Conservation (phyloP, 805 yeast genomes). For the Ogataea trehaloabstinens region DNA sequence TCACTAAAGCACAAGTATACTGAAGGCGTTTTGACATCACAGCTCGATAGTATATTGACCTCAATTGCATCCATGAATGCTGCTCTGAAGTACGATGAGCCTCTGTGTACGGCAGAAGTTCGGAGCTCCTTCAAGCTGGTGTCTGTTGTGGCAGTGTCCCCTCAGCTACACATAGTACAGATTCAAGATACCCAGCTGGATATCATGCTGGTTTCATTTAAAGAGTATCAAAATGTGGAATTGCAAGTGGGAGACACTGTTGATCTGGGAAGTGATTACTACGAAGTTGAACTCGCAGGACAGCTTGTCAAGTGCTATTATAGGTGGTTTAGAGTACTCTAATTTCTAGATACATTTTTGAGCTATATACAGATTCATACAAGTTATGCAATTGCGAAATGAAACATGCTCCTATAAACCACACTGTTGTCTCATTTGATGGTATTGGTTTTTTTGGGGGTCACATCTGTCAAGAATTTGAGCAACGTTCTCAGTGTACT, state of each 20-base stretch:
- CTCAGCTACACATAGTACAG: constrained; percentile 6
- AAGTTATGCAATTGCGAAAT: too few species aligned
- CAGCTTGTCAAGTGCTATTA: constrained; percentile 15
- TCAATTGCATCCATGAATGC: constrained; percentile 16
- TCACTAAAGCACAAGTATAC: background rate
- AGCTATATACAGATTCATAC: too few species aligned
- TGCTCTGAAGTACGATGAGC: constrained; percentile 15
- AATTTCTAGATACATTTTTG: too few species aligned
- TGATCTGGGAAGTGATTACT: constrained; percentile 16
- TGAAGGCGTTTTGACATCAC: constrained; percentile 9
- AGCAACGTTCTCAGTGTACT: constrained; percentile 2
- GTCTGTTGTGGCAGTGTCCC: constrained; percentile 3
- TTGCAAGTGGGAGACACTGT: constrained; percentile 12
- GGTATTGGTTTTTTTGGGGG: constrained; percentile 6
- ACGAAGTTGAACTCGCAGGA: constrained; percentile 7
- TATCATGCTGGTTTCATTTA: constrained; percentile 15
- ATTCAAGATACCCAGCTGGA: constrained; percentile 2
- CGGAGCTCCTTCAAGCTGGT: background rate
- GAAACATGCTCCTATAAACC: too few species aligned
- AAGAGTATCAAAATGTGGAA: constrained; percentile 4
- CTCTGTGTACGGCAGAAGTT: constrained; percentile 7
- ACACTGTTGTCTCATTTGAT: constrained; percentile 5
- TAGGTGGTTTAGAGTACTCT: constrained; percentile 20
- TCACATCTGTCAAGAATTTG: constrained; percentile 5
- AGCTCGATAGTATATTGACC: constrained; percentile 14